Base-by-base conservation (phyloP, 2,329 filamentous ascomycete genomes). In the Neopestalotiopsis clavispora region DNA sequence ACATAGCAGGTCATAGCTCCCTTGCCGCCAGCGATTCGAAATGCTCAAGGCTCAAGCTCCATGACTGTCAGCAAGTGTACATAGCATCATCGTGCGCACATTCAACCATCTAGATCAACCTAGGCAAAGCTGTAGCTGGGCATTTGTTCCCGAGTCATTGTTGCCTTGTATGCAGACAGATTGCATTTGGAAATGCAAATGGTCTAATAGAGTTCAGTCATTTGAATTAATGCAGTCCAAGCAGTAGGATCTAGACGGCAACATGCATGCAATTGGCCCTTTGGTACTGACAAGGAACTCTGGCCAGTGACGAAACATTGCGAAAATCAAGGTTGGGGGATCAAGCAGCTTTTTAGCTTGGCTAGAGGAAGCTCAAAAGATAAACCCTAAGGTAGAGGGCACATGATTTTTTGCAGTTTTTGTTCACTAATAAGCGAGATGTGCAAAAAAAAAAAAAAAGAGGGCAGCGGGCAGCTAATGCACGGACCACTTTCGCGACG, bases 321-420 rank as follows among this genome's bases (percentile, higher is more conserved):
- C 30, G n/a, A 20, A n/a, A 62, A 34, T 52, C 45, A 62, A 62
- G 59, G 59, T 62, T 62, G 32, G 30, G 28, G 34, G 23, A 28
- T 28, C 23, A 28, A 28, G 23, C 23, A 40, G 34, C n/a, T 34
- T 20, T 7, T 14, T 30, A 62, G 30, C 59, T 42, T 20, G n/a
- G 28, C n/a, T 34, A 42, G 59, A 30, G 28, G n/a, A 62, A 38
- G 57, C 30, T 52, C 45, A 12, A 62, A 62, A 34, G 59, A 17
- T 40, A 30, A 62, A 62, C 59, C 59, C 59, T 62, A 62, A 62
- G 57, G 45, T 20, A 52, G 28, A 62, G 59, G 59, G 59, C 59
- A 62, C 59, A 62, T 62, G 34, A 62, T 34, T 62, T 38, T 62
- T 62, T 62, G 28, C 30, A 34, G 59, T 34, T 34, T 17, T 20